A percentile compares a stretch with the other conserved stretches of the same genome.
phyloP scores from a whole-genome alignment of 768 basidiomycete species.

The Suillus sp. region DNA sequence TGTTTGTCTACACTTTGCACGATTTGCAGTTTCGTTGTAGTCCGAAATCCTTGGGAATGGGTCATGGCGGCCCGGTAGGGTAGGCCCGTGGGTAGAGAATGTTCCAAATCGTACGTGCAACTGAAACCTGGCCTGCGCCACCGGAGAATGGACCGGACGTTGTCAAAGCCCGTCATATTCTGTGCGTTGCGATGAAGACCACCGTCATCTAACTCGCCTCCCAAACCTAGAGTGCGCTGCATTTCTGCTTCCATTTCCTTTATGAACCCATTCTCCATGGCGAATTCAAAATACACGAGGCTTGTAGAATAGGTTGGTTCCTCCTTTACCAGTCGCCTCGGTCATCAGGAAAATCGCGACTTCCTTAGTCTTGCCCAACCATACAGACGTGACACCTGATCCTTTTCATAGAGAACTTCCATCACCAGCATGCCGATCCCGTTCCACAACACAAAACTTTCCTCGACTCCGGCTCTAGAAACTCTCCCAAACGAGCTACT shows the following conservation, averaged over 20 bases:
- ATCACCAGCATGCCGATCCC: not conserved
- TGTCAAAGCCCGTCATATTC: slow-evolving; percentile 37
- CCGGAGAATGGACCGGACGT: slow-evolving; percentile 34
- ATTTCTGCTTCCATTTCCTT: slow-evolving; percentile 12
- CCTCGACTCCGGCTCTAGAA: not conserved
- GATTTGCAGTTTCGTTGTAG: not conserved
- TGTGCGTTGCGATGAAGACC: slow-evolving; percentile 11
- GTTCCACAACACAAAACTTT: not conserved
- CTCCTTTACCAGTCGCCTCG: not conserved
- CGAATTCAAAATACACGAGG: not conserved
- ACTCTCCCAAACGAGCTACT: slow-evolving; percentile 10
- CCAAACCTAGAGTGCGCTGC: not conserved
- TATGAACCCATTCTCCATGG: not conserved
- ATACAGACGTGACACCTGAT: not conserved
- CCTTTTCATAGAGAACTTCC: not conserved
- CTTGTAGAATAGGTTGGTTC: not conserved
- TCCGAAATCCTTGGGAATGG: slow-evolving; percentile 2
- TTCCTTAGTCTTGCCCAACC: not conserved
- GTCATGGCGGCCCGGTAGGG: slow-evolving; percentile 32
- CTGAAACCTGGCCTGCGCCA: slow-evolving; percentile 32
- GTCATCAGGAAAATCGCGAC: no score
- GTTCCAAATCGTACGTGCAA: slow-evolving; percentile 31
- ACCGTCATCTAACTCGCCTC: not conserved
- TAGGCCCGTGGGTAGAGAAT: slow-evolving; percentile 40
- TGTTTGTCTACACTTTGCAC: not conserved